Conservation (phyloP, 768 basidiomycete genomes). For the Russula compacta region DNA sequence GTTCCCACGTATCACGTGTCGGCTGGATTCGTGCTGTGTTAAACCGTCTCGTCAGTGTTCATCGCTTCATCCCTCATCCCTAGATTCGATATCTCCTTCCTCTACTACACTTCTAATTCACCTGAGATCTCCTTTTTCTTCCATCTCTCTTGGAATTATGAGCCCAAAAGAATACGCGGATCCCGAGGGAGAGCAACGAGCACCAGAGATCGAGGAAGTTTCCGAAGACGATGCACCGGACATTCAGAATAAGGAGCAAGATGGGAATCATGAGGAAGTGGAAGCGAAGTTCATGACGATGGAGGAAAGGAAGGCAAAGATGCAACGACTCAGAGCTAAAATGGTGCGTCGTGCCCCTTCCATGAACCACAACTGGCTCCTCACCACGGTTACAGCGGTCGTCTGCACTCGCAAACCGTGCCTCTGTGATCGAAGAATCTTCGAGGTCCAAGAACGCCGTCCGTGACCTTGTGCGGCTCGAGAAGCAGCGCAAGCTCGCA, state of each 20-base stretch:
- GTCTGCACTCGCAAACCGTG: conserved; percentile 75
- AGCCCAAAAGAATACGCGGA: background rate
- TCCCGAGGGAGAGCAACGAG: background rate
- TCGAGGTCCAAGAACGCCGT: conserved; percentile 67
- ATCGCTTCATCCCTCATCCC: background rate
- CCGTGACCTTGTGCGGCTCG: conserved; percentile 74
- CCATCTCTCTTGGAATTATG: background rate
- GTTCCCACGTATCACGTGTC: background rate
- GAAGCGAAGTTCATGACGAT: conserved; percentile 8
- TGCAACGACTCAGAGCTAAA: conserved; percentile 16
- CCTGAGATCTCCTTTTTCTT: background rate
- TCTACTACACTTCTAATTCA: background rate
- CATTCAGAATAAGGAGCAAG: background rate
- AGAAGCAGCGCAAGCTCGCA: conserved; percentile 84
- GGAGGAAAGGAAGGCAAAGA: conserved; percentile 18
- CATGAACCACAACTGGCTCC: background rate
- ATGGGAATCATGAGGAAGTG: background rate
- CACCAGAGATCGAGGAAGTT: background rate
- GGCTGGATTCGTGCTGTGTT: background rate
- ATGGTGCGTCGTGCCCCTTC: background rate
- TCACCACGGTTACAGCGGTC: conserved; percentile 41
- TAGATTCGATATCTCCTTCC: background rate
- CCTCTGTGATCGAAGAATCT: conserved; percentile 77
- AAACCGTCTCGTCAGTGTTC: background rate
- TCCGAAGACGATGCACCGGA: background rate